phyloP scores from a whole-genome alignment of 805 yeast genomes.

The Lachancea kluyveri region DNA sequence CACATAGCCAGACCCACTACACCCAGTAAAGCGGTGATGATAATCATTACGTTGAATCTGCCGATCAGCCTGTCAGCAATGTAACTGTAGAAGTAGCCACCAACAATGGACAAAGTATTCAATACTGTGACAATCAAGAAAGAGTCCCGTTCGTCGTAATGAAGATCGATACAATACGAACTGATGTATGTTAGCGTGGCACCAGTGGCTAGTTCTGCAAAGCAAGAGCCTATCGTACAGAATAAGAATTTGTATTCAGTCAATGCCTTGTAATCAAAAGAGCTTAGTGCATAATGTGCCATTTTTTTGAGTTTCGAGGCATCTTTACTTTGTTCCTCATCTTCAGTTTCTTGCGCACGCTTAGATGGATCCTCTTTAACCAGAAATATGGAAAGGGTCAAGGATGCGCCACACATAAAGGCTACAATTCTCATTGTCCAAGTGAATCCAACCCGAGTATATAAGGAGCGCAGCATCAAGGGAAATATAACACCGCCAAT shows the following conservation, averaged over 20 bases:
- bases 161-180: slow-evolving; percentile 46
- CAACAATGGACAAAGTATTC: slow-evolving; percentile 41
- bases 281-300: slow-evolving; percentile 15
- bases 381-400: slow-evolving; percentile 29
- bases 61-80: slow-evolving; percentile 42
- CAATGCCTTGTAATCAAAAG: slow-evolving; percentile 36
- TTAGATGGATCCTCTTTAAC: slow-evolving; percentile 31
- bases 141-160: slow-evolving; percentile 37
- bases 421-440: slow-evolving; percentile 55
- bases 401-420: slow-evolving; percentile 20
- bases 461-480: slow-evolving; percentile 40
- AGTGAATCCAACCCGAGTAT: slow-evolving; percentile 44
- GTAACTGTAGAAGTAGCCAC: slow-evolving; percentile 39
- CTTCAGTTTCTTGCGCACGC: slow-evolving; percentile 2
- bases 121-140: slow-evolving; percentile 42
- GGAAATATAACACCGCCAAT: slow-evolving; percentile 63
- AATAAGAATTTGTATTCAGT: slow-evolving; percentile 39
- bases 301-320: slow-evolving; percentile 25
- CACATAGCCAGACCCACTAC: slow-evolving; percentile 34
- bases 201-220: slow-evolving; percentile 42
- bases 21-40: slow-evolving; percentile 32
- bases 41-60: slow-evolving; percentile 44
- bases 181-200: slow-evolving; percentile 45
- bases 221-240: slow-evolving; percentile 37
- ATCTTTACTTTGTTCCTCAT: background rate